Evolutionary conservation across 257 asterid species (phyloP), one percentile per base, ranked within the genome.

Genomic region (Anisodus acutangulus): DNA sequence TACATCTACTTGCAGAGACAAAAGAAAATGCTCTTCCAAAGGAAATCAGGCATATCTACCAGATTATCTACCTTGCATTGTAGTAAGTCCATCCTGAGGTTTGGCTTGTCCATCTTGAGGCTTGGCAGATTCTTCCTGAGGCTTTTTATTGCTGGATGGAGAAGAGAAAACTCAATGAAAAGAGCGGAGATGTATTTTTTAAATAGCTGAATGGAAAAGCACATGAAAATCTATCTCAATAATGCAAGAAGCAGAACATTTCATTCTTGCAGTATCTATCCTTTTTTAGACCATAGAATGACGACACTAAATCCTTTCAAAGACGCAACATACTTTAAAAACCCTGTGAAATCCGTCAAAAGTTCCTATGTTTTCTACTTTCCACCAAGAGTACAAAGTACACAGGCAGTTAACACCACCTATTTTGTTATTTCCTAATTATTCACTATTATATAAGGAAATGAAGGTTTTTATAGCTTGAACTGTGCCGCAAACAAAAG

Each of bases 111-210:
- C 83, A 39, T 82, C 83, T 7, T 41, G 49, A 54, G 83, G 31
- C 15, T n/a, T 59, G 51, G 60, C 68, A 5, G 86, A 54, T 39
- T 31, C 88, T 66, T 62, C 86, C 54, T 80, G 78, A 19, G 85
- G 72, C 54, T 87, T 90, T 84, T 85, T 88, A 84, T 84, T 87
- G 85, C 92, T 90, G 89, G 62, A 68, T 62, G 39, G 58, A 10
- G 62, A 62, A 35, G 9, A 54, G 35, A 55, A 57, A 84, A 3
- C 67, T 45, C 22, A 11, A 84, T 7, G n/a, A 62, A 5, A 6
- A 74, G 63, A 47, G 17, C 6, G 39, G 31, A n/a, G 10, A 22
- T 55, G 31, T 15, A 11, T 5, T 55, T 55, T 11, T 41, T 43
- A 64, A 45, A 31, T 9, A 49, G 60, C 11, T 51, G 43, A 76